A percentile compares a stretch with the other conserved stretches of the same genome.
phyloP scores from a whole-genome alignment of 768 basidiomycete genomes.

The Polyporus arcularius region DNA sequence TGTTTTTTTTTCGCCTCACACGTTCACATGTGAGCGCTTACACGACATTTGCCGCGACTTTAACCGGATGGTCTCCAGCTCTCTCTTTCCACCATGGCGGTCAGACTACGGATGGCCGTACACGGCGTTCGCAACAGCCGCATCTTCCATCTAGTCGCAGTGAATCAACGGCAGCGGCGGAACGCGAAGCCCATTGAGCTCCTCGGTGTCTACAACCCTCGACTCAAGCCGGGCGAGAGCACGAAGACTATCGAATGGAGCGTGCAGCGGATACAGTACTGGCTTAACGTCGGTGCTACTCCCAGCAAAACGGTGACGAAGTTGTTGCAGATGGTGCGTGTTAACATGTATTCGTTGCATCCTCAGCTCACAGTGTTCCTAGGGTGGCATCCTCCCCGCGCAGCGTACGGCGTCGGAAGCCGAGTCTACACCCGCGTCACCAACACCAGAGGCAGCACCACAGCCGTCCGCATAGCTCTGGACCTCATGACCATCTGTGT shows the following conservation, averaged over 20 bases:
- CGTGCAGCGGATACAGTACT: constrained; percentile 85
- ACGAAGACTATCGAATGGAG: constrained; percentile 89
- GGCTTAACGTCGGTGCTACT: constrained; percentile 82
- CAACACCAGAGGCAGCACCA: background rate
- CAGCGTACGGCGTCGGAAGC: background rate
- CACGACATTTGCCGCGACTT: background rate
- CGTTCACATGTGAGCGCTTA: too few species aligned
- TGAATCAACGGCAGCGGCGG: constrained; percentile 67
- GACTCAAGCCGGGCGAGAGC: constrained; percentile 45
- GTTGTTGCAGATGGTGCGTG: constrained; percentile 76
- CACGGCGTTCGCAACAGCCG: constrained; percentile 76
- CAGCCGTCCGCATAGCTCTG: background rate
- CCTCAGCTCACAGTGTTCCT: background rate
- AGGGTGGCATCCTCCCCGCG: constrained; percentile 21
- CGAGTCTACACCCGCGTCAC: background rate
- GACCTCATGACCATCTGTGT: background rate
- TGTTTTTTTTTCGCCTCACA: too few species aligned
- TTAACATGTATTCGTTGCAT: background rate
- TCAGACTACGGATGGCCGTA: constrained; percentile 84
- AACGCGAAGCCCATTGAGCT: constrained; percentile 88
- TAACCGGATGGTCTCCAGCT: background rate
- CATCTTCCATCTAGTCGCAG: constrained; percentile 85
- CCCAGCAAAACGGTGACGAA: constrained; percentile 79
- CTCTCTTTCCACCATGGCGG: constrained; percentile 55
- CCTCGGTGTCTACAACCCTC: constrained; percentile 83